Evolutionary conservation across 1,284 basidiomycete species (phyloP).

Genomic region (Austroboletus niveus): DNA sequence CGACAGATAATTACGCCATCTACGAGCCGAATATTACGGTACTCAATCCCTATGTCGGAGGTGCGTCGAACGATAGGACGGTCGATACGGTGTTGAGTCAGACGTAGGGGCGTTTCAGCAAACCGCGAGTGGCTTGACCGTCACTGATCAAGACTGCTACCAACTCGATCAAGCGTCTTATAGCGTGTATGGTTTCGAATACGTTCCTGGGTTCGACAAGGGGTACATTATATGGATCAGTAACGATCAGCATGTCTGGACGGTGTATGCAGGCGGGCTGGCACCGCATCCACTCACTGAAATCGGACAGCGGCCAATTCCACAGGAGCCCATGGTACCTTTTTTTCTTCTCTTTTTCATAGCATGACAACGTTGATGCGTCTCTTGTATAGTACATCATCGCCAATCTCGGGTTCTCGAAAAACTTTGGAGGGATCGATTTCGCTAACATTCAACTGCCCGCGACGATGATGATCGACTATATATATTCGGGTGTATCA

Average conservation of each 20-base stretch:
- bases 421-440: slow-evolving; percentile 41
- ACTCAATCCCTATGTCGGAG: slow-evolving; percentile 31
- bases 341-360: background rate
- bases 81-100: slow-evolving; percentile 1
- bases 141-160: slow-evolving; percentile 33
- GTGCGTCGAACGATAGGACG: slow-evolving; percentile 13
- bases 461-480: slow-evolving; percentile 42
- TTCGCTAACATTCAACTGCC: slow-evolving; percentile 39
- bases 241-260: slow-evolving; percentile 44
- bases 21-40: slow-evolving; percentile 27
- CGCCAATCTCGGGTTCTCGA: slow-evolving; percentile 42
- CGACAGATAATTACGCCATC: slow-evolving; percentile 24
- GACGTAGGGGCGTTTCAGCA: slow-evolving; percentile 31
- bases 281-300: slow-evolving; percentile 39
- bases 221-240: slow-evolving; percentile 51
- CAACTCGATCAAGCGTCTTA: slow-evolving; percentile 27
- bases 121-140: slow-evolving; percentile 32
- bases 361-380: slow-evolving; percentile 6
- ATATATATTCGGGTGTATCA: slow-evolving; percentile 47
- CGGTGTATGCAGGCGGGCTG: slow-evolving; percentile 39
- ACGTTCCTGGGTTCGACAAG: slow-evolving; percentile 36
- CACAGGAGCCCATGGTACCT: slow-evolving; percentile 51
- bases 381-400: slow-evolving; percentile 38
- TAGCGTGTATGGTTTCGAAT: slow-evolving; percentile 36
- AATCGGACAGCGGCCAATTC: slow-evolving; percentile 47